Conservation (phyloP, 192 early-diverging fungal genomes). For the Rhizoclosmatium sp. region DNA sequence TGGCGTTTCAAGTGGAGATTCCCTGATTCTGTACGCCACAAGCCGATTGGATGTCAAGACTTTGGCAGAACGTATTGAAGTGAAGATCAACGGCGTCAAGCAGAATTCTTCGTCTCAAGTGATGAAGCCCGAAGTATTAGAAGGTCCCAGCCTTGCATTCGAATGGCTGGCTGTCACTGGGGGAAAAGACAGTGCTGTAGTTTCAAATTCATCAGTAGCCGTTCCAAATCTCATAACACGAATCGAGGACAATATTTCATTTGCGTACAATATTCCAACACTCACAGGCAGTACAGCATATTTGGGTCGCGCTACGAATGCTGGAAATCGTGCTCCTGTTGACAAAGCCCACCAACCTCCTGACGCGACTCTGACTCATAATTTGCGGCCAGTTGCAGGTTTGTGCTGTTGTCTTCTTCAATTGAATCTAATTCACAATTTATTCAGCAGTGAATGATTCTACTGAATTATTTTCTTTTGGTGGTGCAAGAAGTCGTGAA, state of each 20-base stretch:
- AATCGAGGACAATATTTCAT: slow-evolving; percentile 26
- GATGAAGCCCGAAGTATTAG: neutral
- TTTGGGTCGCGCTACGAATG: slow-evolving; percentile 15
- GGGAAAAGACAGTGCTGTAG: neutral
- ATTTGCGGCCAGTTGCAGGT: too few relatives aligned
- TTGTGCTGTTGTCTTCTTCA: too few relatives aligned
- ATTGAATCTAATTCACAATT: too few relatives aligned
- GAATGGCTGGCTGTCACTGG: slow-evolving; percentile 1
- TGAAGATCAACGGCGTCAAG: slow-evolving; percentile 11
- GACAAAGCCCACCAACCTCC: slow-evolving; percentile 2
- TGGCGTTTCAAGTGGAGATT: slow-evolving; percentile 27
- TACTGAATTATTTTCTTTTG: too few relatives aligned
- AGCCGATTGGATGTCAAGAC: neutral
- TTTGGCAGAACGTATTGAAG: neutral
- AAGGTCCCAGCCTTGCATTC: slow-evolving; percentile 2
- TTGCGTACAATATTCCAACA: slow-evolving; percentile 22
- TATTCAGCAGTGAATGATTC: too few relatives aligned
- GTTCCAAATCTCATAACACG: slow-evolving; percentile 7
- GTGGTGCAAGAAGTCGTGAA: too few relatives aligned
- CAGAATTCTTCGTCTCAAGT: neutral
- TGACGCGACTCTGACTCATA: neutral
- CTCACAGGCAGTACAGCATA: slow-evolving; percentile 12
- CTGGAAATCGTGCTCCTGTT: slow-evolving; percentile 6
- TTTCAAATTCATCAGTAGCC: slow-evolving; percentile 3
- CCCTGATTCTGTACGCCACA: neutral